Evolutionary conservation across 1,139 yeast genomes (phyloP).

Genomic region (Geotrichum candidum): DNA sequence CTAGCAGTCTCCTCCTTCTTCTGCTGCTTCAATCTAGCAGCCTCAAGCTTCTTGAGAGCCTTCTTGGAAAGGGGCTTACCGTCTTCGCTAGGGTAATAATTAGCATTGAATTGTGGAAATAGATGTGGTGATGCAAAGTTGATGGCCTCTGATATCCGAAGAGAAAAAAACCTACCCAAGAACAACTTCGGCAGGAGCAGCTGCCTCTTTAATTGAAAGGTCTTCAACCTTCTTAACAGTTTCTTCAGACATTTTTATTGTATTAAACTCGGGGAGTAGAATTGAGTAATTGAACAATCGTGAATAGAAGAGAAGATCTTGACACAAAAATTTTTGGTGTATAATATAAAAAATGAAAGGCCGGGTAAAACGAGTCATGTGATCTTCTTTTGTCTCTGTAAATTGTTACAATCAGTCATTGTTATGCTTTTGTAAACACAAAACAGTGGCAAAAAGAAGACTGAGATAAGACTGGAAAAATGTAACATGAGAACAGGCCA

Average conservation of each 20-base stretch:
- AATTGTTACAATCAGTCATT: too few relatives aligned
- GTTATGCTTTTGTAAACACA: too few relatives aligned
- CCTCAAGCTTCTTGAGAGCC: constrained; percentile 89
- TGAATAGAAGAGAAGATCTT: not conserved
- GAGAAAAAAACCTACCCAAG: constrained; percentile 15
- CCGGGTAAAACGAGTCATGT: not conserved
- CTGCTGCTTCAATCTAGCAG: constrained; percentile 85
- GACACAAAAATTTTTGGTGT: not conserved
- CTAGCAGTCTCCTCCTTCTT: constrained; percentile 93
- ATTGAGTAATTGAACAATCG: not conserved
- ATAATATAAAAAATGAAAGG: not conserved
- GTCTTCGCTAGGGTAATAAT: constrained; percentile 40
- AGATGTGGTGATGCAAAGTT: constrained; percentile 13
- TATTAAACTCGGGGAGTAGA: not conserved
- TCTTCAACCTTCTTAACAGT: constrained; percentile 25
- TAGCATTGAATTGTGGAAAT: not conserved
- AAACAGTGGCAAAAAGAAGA: too few relatives aligned
- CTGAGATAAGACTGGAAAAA: too few relatives aligned
- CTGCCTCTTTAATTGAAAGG: constrained; percentile 23
- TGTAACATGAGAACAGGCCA: too few relatives aligned
- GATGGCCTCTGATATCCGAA: not conserved
- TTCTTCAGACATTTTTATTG: constrained; percentile 24
- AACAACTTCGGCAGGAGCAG: constrained; percentile 37
- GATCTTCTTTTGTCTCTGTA: not conserved
- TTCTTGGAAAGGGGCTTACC: constrained; percentile 94